Conservation (phyloP, 2,329 filamentous ascomycete species). For the Metarhizium rileyi region DNA sequence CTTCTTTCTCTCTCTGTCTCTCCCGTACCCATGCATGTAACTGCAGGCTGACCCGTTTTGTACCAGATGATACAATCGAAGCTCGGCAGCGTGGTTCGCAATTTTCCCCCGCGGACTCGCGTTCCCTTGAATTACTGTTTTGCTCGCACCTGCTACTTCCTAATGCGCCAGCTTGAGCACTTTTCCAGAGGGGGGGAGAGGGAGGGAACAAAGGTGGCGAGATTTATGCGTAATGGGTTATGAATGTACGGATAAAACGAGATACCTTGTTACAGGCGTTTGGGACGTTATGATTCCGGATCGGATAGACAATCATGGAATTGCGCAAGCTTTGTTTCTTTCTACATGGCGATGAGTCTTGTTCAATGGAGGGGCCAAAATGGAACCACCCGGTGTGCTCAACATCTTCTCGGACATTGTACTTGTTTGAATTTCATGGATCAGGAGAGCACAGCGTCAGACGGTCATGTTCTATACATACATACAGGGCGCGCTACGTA, state of each 20-base stretch:
- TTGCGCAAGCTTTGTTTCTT: not conserved
- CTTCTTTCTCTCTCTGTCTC: conserved; percentile 8
- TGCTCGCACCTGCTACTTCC: conserved; percentile 38
- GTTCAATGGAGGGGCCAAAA: not conserved
- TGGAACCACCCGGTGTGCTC: too few relatives aligned
- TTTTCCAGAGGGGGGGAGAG: too few relatives aligned
- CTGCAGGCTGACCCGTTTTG: not conserved
- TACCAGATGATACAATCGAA: conserved; percentile 23
- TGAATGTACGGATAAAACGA: conserved; percentile 17
- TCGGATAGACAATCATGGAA: not conserved
- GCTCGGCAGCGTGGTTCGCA: conserved; percentile 40
- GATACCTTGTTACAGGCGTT: not conserved
- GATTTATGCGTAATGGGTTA: conserved; percentile 17
- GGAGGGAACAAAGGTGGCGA: not conserved
- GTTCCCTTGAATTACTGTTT: conserved; percentile 41
- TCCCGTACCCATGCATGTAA: not conserved
- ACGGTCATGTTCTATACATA: too few relatives aligned
- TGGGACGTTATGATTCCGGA: conserved; percentile 17
- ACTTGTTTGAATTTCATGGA: too few relatives aligned
- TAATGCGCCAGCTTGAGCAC: conserved; percentile 12
- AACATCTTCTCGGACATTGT: too few relatives aligned
- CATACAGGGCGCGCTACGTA: not conserved
- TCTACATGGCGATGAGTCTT: not conserved
- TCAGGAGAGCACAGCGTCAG: too few relatives aligned
- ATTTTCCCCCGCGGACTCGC: conserved; percentile 40